Percentiles rank a stretch among this genome's conserved stretches.
Conservation (phyloP, 495 filamentous ascomycete species). For the Daldinia grandis region DNA sequence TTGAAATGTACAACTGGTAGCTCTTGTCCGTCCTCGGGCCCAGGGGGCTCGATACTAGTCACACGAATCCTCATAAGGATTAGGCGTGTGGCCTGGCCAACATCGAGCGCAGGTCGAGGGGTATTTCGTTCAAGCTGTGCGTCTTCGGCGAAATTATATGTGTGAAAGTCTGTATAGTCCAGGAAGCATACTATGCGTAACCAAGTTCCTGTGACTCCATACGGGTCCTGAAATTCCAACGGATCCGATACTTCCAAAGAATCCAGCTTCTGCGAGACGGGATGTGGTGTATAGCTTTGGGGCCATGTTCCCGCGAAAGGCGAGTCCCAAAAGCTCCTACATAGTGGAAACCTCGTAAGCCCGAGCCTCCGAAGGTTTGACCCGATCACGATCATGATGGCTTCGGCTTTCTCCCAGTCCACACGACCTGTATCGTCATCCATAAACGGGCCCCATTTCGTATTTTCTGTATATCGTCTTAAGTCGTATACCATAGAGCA, state of each 20-base stretch:
- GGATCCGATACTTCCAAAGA: conserved; percentile 45
- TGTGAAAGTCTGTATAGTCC: conserved; percentile 70
- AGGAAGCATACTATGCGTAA: conserved; percentile 53
- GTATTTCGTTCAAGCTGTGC: conserved; percentile 41
- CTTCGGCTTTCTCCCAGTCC: conserved; percentile 77
- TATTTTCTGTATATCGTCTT: conserved; percentile 63
- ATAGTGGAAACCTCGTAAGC: conserved; percentile 52
- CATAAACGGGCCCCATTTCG: conserved; percentile 69
- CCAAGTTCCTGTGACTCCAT: conserved; percentile 67
- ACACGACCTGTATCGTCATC: conserved; percentile 60
- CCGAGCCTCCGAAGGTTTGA: conserved; percentile 61
- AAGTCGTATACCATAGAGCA: conserved; percentile 71
- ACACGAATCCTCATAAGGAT: conserved; percentile 68
- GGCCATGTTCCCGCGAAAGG: conserved; percentile 64
- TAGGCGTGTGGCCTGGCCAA: conserved; percentile 68
- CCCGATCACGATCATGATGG: conserved; percentile 66
- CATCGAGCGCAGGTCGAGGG: conserved; percentile 59
- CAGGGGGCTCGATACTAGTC: conserved; percentile 60
- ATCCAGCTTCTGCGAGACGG: neutral
- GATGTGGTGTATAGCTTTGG: conserved; percentile 52
- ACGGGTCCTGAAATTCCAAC: conserved; percentile 64
- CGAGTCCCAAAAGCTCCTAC: conserved; percentile 57
- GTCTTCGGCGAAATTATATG: conserved; percentile 63
- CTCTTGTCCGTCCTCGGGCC: conserved; percentile 57
- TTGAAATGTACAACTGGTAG: conserved; percentile 67